Evolutionary conservation across 768 basidiomycete genomes (phyloP).

Genomic region (Austroboletus eburneus): DNA sequence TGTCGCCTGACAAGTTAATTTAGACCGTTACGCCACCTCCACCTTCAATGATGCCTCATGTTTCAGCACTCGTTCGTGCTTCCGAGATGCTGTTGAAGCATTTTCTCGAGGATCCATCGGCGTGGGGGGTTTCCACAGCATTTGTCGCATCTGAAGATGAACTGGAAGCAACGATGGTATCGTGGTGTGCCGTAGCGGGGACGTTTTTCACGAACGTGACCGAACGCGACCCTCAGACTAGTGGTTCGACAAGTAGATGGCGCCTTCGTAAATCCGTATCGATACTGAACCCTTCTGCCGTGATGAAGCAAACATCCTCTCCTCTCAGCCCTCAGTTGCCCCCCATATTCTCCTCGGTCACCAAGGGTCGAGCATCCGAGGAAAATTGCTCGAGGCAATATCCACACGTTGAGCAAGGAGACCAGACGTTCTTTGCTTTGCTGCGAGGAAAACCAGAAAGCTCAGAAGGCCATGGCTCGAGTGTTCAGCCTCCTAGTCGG

Average conservation of each 20-base stretch:
- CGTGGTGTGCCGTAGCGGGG: constrained; percentile 39
- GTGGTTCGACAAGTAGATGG: constrained; percentile 18
- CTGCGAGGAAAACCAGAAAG: constrained; percentile 1
- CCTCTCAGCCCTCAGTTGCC: constrained; percentile 10
- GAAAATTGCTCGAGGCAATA: not conserved
- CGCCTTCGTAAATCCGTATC: constrained; percentile 19
- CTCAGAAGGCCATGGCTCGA: not conserved
- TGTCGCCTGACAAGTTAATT: constrained; percentile 7
- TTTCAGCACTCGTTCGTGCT: constrained; percentile 46
- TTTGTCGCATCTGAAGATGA: constrained; percentile 50
- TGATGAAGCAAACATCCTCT: constrained; percentile 5
- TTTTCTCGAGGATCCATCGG: constrained; percentile 61
- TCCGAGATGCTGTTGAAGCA: constrained; percentile 47
- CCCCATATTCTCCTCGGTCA: constrained; percentile 7
- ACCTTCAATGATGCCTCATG: constrained; percentile 47
- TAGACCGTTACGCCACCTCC: constrained; percentile 44
- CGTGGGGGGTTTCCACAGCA: constrained; percentile 58
- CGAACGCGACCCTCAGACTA: constrained; percentile 4
- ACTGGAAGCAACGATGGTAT: constrained; percentile 53
- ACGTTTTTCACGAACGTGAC: constrained; percentile 35
- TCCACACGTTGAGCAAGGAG: constrained; percentile 1
- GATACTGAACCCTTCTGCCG: constrained; percentile 3
- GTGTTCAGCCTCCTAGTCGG: constrained; percentile 11
- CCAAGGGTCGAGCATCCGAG: constrained; percentile 2
- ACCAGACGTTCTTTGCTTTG: not conserved